Conservation (phyloP, 768 basidiomycete genomes). For the Panaeolus papilionaceus region DNA sequence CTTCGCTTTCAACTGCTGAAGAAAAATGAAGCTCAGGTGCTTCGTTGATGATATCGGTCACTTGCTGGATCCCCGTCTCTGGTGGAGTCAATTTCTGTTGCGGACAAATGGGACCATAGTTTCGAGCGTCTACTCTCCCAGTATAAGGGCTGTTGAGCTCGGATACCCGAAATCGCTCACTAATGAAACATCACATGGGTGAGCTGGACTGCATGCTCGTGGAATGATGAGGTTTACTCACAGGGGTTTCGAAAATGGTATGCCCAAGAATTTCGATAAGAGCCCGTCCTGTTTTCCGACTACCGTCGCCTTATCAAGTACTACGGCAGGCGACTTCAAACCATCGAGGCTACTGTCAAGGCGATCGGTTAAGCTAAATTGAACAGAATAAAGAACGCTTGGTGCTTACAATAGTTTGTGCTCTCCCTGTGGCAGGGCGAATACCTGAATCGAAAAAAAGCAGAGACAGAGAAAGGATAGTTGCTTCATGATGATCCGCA, state of each 20-base stretch:
- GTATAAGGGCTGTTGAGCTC: slow-evolving; percentile 40
- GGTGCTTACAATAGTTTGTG: neutral
- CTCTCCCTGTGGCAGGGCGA: neutral
- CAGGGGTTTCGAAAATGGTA: neutral
- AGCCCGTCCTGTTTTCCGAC: neutral
- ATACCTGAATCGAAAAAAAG: neutral
- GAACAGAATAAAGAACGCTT: neutral
- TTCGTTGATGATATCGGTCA: neutral
- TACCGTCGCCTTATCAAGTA: neutral
- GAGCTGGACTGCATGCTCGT: neutral
- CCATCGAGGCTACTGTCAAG: neutral
- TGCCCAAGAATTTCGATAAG: neutral
- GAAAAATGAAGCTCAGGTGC: neutral
- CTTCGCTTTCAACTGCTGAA: neutral
- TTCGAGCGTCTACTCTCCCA: slow-evolving; percentile 38
- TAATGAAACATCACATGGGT: neutral
- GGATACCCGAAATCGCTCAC: slow-evolving; percentile 46
- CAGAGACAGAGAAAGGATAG: neutral
- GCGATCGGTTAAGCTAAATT: no score
- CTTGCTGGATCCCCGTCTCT: slow-evolving; percentile 34
- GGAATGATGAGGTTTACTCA: neutral
- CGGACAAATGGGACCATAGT: slow-evolving; percentile 50
- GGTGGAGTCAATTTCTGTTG: slow-evolving; percentile 49
- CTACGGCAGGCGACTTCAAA: neutral
- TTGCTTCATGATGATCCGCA: neutral